Base-by-base conservation (phyloP, 1,139 yeast species). In the Protomyces gravidus region DNA sequence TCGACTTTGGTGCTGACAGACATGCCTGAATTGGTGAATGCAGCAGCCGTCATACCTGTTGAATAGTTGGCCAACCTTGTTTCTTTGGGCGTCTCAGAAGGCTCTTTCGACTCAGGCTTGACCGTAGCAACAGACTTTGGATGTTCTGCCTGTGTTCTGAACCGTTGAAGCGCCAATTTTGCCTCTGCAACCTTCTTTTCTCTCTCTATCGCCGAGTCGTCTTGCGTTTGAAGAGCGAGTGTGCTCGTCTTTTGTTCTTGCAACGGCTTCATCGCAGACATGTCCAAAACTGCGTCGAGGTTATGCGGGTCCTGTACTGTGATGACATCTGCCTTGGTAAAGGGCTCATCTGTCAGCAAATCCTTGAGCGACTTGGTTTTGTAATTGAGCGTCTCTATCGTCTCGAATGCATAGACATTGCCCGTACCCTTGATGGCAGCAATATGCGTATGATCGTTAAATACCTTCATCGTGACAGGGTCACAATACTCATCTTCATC, bases 401-500 rank as follows among this genome's bases (percentile, higher is more conserved):
- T 72, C 7, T 66, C 68, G 55, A 66, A 66, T 36, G 71, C 62
- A 60, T 68, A 73, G 15, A 73, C 76, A 36, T 70, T 66, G 9
- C 75, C 75, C 2, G 71, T 67, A 0, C 71, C 61, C 48, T 64
- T 60, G 27, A 73, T 65, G 9, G 69, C 68, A n/a, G 72, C 74
- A 5, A 69, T 70, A 25, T 67, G 68, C 36, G 70, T 67, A 53
- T 63, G 61, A 17, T 66, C 62, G 50, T 64, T 68, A 62, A 72
- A 70, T 53, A 69, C 71, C 60, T 71, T 70, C 65, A 67, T 65
- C 26, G 73, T 70, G 52, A 71, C 71, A 3, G 73, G 75, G 63
- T 69, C 75, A 45, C 68, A 69, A 51, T 65, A 69, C 33, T 64
- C 62, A 23, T 71, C 73, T 2, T 68, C 68, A 6, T 64, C 67